Evolutionary conservation across 768 basidiomycete genomes (phyloP).

Genomic region (Agrocybe praecox): DNA sequence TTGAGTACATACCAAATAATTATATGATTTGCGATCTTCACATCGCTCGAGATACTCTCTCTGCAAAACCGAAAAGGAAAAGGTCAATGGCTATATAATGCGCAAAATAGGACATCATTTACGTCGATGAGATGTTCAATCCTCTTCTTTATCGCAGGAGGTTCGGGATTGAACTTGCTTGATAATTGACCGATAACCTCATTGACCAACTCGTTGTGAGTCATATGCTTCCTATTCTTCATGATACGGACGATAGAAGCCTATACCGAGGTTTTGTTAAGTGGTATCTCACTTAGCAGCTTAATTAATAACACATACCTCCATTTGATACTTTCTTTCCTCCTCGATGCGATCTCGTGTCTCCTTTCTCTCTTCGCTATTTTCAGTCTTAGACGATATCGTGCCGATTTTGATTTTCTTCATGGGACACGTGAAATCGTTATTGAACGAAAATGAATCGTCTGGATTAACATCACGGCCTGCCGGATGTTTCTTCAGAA

Average conservation of each 20-base stretch:
- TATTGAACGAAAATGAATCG: constrained; percentile 92
- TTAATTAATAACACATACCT: constrained; percentile 51
- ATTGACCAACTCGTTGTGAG: constrained; percentile 85
- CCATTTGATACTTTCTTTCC: constrained; percentile 85
- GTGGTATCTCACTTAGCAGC: no score
- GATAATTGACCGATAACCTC: constrained; percentile 90
- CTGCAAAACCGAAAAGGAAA: constrained; percentile 41
- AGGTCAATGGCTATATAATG: not conserved
- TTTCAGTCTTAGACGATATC: constrained; percentile 87
- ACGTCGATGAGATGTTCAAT: constrained; percentile 95
- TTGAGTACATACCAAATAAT: constrained; percentile 27
- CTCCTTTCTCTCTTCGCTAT: constrained; percentile 82
- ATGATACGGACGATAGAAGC: constrained; percentile 97
- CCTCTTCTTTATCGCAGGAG: constrained; percentile 86
- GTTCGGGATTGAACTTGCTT: constrained; percentile 84
- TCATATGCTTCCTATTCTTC: constrained; percentile 92
- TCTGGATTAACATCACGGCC: constrained; percentile 75
- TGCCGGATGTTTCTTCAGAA: constrained; percentile 89
- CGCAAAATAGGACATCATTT: constrained; percentile 21
- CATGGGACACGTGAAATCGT: constrained; percentile 75
- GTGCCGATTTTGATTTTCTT: constrained; percentile 94
- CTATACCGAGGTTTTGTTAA: constrained; percentile 39
- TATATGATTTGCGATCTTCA: constrained; percentile 86
- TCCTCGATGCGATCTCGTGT: constrained; percentile 91
- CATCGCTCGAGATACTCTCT: constrained; percentile 94